Evolutionary conservation across 352 stramenopile genomes (phyloP), one percentile per base, ranked within the genome.

Genomic region (Aphanomyces invadans): DNA sequence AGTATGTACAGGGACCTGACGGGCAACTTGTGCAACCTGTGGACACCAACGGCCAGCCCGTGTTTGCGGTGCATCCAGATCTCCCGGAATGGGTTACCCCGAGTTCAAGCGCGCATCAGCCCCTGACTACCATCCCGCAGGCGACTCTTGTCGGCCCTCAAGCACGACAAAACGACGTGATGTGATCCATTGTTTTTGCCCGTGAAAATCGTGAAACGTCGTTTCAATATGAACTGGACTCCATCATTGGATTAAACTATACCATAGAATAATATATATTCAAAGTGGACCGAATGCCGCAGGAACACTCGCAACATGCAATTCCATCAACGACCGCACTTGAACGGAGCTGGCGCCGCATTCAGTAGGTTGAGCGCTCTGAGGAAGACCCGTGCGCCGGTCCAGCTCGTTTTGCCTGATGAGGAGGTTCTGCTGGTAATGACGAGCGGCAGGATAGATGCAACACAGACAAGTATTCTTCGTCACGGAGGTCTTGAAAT

Each of bases 301-400:
- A 62, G 12, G 11, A 12, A 26, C 4, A n/a, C 2, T 23, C 31
- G 29, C 53, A 44, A 28, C 32, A 64, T 64, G 55, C 55, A 64
- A n/a, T 64, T 52, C 55, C 33, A 64, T 33, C 55, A 64, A 29
- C 55, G 55, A 29, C 36, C 55, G 4, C 33, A 64, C 36, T 31
- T 64, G 21, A 64, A 46, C 32, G 55, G 55, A 32, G 55, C 36
- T 11, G 36, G 31, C 29, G 28, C 29, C 32, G 19, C 33, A 11
- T 19, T 64, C n/a, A n/a, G n/a, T n/a, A 52, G 26, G n/a, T 10
- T 51, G 17, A 49, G 26, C 36, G 55, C 33, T 2, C 23, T 23
- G 36, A 45, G 28, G 38, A 48, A 64, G 55, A 38, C 11, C 32
- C 10, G 15, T 23, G 55, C 46, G n/a, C 55, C 55, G 1, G 55